Conservation (phyloP, 1,139 yeast genomes). For the Geotrichum cucujoidarum region DNA sequence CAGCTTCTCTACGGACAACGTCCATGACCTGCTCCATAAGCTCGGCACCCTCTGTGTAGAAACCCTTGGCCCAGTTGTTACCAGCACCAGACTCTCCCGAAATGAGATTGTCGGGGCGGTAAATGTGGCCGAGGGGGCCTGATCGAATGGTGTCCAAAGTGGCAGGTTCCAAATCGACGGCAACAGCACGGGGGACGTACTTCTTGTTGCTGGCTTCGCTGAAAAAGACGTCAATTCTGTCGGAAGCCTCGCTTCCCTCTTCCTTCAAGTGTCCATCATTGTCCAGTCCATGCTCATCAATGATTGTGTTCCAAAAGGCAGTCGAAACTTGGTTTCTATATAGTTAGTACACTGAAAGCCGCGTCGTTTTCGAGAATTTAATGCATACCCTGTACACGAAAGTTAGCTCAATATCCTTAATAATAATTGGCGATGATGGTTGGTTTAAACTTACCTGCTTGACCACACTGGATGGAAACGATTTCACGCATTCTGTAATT, state of each 20-base stretch:
- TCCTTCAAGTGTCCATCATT: constrained; percentile 41
- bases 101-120: constrained; percentile 44
- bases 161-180: constrained; percentile 46
- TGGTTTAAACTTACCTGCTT: constrained; percentile 43
- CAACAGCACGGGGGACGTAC: constrained; percentile 45
- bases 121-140: constrained; percentile 41
- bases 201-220: constrained; percentile 37
- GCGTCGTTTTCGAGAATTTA: too few relatives aligned
- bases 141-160: constrained; percentile 43
- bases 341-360: too few relatives aligned
- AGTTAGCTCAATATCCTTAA: too few relatives aligned
- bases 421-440: too few relatives aligned
- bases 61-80: constrained; percentile 47
- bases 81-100: constrained; percentile 45
- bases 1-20: constrained; percentile 44
- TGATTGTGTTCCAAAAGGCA: constrained; percentile 65
- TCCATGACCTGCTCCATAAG: constrained; percentile 43
- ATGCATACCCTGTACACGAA: constrained; percentile 19
- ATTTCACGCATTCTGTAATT: constrained; percentile 39
- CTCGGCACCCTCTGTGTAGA: constrained; percentile 46
- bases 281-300: constrained; percentile 62
- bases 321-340: constrained; percentile 62
- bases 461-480: constrained; percentile 43
- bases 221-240: constrained; percentile 31
- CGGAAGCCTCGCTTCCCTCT: not conserved